Base-by-base conservation (phyloP, 768 basidiomycete species). In the Lepiota subincarnata region DNA sequence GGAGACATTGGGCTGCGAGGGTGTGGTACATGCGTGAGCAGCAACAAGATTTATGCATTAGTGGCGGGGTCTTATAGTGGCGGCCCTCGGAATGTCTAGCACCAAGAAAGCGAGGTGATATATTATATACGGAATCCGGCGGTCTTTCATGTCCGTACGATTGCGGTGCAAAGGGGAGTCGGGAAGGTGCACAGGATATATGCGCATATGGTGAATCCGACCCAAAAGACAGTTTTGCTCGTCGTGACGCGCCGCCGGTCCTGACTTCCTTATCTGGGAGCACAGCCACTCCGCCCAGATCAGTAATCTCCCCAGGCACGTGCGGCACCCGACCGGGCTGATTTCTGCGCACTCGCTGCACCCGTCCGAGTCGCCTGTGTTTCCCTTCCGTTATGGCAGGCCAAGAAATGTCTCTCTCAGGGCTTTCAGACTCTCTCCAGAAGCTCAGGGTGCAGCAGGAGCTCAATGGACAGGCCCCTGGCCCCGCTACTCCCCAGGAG, bases 121-220 rank as follows among this genome's bases (percentile, higher is more conserved):
- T 55, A 63, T 68, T 70, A 73, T 75, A 73, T 74, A 73, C 62
- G 73, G 70, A 70, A 68, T 69, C 67, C 76, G 75, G 76, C 66
- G 64, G 72, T 68, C 67, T 68, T 71, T 66, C 66, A 73, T 72
- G 67, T 60, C 75, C 73, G 76, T 72, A 66, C 71, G 68, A 73
- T 67, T 70, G 71, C 70, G 67, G 70, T 73, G 70, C 72, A 66
- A 60, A 58, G 64, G 42, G 48, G 63, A 57, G 55, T 55, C 57
- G 65, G 61, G 59, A 56, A 64, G 67, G 66, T 72, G 70, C 70
- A 70, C 72, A 63, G 66, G 63, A 60, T 49, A 50, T 65, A 69
- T 65, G 68, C 72, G 71, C 63, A 75, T 75, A 71, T 71, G 74
- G 75, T 59, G 70, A 65, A 67, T 68, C 60, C 67, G 73, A 73